Base-by-base conservation (phyloP, 2,329 filamentous ascomycete genomes). In the Dactylella cylindrospora region DNA sequence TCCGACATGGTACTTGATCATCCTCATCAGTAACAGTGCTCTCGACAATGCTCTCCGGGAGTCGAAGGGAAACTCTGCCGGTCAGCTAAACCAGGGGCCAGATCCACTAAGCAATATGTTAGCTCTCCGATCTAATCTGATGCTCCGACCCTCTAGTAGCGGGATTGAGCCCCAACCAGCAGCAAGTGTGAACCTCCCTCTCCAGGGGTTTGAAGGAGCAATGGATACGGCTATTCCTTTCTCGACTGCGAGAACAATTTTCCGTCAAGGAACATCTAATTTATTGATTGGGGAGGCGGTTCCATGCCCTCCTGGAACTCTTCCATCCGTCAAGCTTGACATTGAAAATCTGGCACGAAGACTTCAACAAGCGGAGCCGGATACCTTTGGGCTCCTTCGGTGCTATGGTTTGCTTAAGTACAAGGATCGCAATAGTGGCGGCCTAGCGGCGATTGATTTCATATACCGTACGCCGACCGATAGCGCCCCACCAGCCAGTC, bases 1-100 rank as follows among this genome's bases (percentile, higher is more conserved):
- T 35, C 69, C 69, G n/a, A 69, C 71, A 0, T 74, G 71, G 70
- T 73, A 67, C 36, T 46, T 74, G n/a, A 69, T 74, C 12, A 66
- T 70, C 28, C 65, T 46, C n/a, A 59, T 70, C 8, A 53, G 64
- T 8, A 66, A 50, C 40, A 62, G 66, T 1, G 17, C 28, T 1
- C 61, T 72, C n/a, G 71, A 73, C 33, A 36, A 67, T 35, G 23
- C 66, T 22, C 51, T 70, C 39, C 65, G 47, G 12, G 22, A 38
- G 13, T 35, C 44, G 33, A 39, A 40, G 13, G 28, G 40, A 19
- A 5, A 39, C 13, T n/a, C n/a, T n/a, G n/a, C n/a, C n/a, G n/a
- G n/a, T n/a, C n/a, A n/a, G n/a, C n/a, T n/a, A n/a, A n/a, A n/a
- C n/a, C n/a, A n/a, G n/a, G n/a, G n/a, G n/a, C n/a, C n/a, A n/a